Conservation (phyloP, 371 early-diverging fungal species). For the Mucor piriformis region DNA sequence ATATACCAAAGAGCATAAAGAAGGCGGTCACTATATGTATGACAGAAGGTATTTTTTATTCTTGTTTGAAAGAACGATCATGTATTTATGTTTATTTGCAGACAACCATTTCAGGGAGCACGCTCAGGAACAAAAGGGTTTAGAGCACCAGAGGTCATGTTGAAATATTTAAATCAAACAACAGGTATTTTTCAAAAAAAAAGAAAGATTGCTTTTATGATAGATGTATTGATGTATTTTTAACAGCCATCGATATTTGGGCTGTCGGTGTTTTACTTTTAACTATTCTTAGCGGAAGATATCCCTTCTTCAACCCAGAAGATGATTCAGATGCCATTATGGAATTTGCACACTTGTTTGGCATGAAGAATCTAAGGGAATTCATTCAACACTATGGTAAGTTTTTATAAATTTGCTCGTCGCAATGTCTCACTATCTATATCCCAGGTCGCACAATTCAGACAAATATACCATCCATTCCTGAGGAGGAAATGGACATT, state of each 20-base stretch:
- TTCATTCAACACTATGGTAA: conserved; percentile 61
- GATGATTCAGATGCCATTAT: conserved; percentile 88
- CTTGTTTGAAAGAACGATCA: neutral
- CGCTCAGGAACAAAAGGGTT: conserved; percentile 99
- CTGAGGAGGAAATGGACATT: conserved; percentile 36
- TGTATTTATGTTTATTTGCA: conserved; percentile 5
- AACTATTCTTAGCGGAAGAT: conserved; percentile 73
- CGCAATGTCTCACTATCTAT: neutral
- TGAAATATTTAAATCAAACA: conserved; percentile 7
- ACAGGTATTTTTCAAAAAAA: neutral
- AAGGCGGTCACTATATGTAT: conserved; percentile 33
- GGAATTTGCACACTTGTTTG: conserved; percentile 89
- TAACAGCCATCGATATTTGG: conserved; percentile 85
- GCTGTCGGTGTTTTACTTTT: conserved; percentile 91
- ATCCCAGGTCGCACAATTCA: conserved; percentile 44
- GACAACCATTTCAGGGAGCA: conserved; percentile 80
- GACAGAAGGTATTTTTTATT: conserved; percentile 46
- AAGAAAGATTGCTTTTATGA: too few relatives aligned
- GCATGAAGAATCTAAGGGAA: conserved; percentile 74
- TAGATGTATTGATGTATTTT: neutral
- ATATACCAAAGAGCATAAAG: neutral
- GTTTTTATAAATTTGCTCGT: neutral
- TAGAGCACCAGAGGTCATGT: conserved; percentile 91
- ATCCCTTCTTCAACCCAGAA: conserved; percentile 90
- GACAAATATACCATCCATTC: conserved; percentile 61